Base-by-base conservation (phyloP, 106 monocot genomes). In the Apostasia ramifera region DNA sequence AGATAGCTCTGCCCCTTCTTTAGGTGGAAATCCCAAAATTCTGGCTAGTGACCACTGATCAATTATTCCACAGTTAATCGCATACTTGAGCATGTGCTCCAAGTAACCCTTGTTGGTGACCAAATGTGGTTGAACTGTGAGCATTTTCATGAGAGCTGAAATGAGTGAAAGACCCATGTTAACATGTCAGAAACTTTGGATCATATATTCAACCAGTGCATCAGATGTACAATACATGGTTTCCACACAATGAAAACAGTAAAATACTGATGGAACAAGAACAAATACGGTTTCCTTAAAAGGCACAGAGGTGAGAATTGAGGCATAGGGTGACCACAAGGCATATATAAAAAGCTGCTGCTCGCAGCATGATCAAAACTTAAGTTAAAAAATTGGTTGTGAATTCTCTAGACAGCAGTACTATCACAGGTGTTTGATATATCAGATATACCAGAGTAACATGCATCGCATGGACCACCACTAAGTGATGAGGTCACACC, bases 131-230 rank as follows among this genome's bases (percentile, higher is more conserved):
- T 91, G 83, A 43, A 91, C 85, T 42, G 88, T 82, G 13, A 94
- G 37, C 88, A 88, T 94, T 76, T 79, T 91, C 85, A 94, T 85
- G 5, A 94, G 88, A 63, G 85, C 94, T 94, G 83, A 50, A 77
- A 73, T 51, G 58, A 67, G 45, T 57, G 15, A 2, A 59, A 73
- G 39, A 67, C 6, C 7, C 60, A 41, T 8, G 60, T 57, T 57
- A 57, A 26, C 26, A 26, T 57, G 38, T 5, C 26, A 57, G 38
- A 5, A 5, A 38, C 26, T 37, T 50, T 50, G 50, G 8, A 8
- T 50, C 50, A 5, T 50, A 50, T 5, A 50, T 8, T 5, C 50
- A 50, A 50, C 50, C 50, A 50, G 4, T 50, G 56, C n/a, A 56
- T n/a, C 14, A n/a, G 14, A 56, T 56, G 56, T 56, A 56, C 26